phyloP scores from a whole-genome alignment of 768 basidiomycete species.

The Holtermannia corniformis region DNA sequence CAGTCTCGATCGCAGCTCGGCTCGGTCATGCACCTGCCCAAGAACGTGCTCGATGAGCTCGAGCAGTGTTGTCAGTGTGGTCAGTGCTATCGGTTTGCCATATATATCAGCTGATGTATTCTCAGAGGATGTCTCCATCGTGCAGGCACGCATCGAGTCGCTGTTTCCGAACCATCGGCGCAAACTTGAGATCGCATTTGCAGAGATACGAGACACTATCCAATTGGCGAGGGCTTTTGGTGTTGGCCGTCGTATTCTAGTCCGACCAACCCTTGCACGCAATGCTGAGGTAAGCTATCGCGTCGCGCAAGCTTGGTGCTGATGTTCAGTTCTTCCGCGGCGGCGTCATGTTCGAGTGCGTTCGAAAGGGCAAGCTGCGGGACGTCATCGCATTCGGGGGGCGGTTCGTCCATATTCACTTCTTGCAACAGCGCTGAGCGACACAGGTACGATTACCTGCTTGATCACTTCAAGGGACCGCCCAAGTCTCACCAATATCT shows the following conservation, averaged over 20 bases:
- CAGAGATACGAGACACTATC: constrained; percentile 21
- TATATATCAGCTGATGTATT: neutral
- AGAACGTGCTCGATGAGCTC: constrained; percentile 27
- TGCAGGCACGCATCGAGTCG: constrained; percentile 16
- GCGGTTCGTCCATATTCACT: constrained; percentile 21
- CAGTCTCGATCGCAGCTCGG: constrained; percentile 7
- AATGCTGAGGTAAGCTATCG: constrained; percentile 23
- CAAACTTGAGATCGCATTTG: constrained; percentile 21
- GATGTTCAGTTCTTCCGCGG: constrained; percentile 27
- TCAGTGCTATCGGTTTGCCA: constrained; percentile 8
- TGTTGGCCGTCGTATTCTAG: constrained; percentile 20
- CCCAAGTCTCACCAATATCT: constrained; percentile 16
- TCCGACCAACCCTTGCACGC: constrained; percentile 30
- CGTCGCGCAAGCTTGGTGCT: neutral
- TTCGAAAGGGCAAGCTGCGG: constrained; percentile 24
- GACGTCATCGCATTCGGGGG: constrained; percentile 38
- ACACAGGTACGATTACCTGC: constrained; percentile 31
- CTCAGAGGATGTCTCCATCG: constrained; percentile 21
- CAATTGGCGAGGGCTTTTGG: constrained; percentile 24
- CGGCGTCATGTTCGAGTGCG: constrained; percentile 40
- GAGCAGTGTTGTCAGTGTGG: constrained; percentile 34
- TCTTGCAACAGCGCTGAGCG: neutral
- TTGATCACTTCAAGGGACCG: constrained; percentile 35
- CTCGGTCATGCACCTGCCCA: constrained; percentile 15
- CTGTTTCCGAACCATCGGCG: constrained; percentile 15